phyloP scores from a whole-genome alignment of 345 rosid species.

The Adansonia digitata region DNA sequence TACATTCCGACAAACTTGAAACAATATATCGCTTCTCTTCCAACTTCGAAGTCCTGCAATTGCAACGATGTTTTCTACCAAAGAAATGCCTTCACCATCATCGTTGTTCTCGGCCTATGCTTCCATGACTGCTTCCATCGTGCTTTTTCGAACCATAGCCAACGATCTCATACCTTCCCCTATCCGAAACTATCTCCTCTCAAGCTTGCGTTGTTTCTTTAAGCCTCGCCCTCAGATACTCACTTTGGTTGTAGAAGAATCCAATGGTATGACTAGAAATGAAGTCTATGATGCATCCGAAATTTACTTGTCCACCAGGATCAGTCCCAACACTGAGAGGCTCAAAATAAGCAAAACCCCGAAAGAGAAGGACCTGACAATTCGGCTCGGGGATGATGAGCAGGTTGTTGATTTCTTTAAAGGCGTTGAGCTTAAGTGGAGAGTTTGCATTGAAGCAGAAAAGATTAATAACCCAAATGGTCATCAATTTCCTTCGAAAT shows the following conservation, averaged over 20 bases:
- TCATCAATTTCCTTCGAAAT: background rate
- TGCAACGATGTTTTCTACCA: conserved; percentile 29
- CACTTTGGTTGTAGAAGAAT: conserved; percentile 46
- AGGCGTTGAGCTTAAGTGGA: conserved; percentile 48
- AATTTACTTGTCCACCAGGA: conserved; percentile 44
- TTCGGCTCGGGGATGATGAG: conserved; percentile 48
- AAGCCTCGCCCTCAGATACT: conserved; percentile 30
- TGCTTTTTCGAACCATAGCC: conserved; percentile 46
- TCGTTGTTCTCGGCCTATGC: conserved; percentile 56
- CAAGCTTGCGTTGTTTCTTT: conserved; percentile 27
- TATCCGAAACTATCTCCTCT: conserved; percentile 31
- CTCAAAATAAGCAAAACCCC: conserved; percentile 46
- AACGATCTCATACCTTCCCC: conserved; percentile 46
- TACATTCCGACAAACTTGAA: too few relatives aligned
- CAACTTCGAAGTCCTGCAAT: background rate
- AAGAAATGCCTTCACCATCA: conserved; percentile 46
- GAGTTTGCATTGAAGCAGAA: conserved; percentile 19
- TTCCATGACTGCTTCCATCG: conserved; percentile 50
- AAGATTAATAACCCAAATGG: conserved; percentile 17
- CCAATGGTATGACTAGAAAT: conserved; percentile 35
- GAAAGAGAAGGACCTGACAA: conserved; percentile 37
- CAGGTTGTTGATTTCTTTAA: conserved; percentile 37
- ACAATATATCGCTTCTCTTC: too few relatives aligned
- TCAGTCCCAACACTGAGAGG: conserved; percentile 42
- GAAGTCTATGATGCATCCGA: conserved; percentile 49